A percentile compares a stretch with the other conserved stretches of the same genome.
phyloP scores from a whole-genome alignment of 305 asterid genomes.

The Fraxinus floribunda region DNA sequence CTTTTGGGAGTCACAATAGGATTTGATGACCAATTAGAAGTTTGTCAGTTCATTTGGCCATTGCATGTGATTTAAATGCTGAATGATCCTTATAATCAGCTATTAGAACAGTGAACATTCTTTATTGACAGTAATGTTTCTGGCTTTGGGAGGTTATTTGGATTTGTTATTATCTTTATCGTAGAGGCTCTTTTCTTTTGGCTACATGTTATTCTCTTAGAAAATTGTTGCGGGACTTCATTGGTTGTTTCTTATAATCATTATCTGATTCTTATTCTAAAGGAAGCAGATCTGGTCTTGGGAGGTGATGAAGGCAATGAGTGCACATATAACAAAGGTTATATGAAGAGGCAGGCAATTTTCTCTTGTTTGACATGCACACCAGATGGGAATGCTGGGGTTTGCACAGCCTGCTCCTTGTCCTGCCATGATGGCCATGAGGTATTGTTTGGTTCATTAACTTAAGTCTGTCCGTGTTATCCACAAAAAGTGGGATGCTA shows the following conservation, averaged over 20 bases:
- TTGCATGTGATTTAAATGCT: not conserved
- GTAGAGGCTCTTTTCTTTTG: not conserved
- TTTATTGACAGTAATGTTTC: not conserved
- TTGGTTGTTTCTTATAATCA: not conserved
- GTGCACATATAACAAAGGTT: constrained; percentile 83
- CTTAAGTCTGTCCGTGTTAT: not conserved
- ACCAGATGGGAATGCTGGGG: constrained; percentile 79
- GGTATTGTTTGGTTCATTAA: constrained; percentile 39
- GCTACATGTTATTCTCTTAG: not conserved
- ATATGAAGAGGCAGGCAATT: constrained; percentile 83
- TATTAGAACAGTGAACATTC: not conserved
- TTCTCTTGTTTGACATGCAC: constrained; percentile 84
- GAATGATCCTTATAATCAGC: not conserved
- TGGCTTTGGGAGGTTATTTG: not conserved
- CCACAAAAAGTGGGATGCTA: not conserved
- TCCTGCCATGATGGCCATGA: constrained; percentile 97
- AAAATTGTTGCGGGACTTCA: not conserved
- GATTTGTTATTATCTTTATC: not conserved
- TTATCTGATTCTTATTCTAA: constrained; percentile 3
- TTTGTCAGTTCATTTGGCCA: not conserved
- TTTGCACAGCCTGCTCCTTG: constrained; percentile 89
- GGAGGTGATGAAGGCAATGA: constrained; percentile 99
- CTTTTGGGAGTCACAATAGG: not conserved
- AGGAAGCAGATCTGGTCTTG: constrained; percentile 90
- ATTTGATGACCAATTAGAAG: not conserved